Evolutionary conservation across 805 yeast genomes (phyloP).

Genomic region (Starmerella stigmatis): DNA sequence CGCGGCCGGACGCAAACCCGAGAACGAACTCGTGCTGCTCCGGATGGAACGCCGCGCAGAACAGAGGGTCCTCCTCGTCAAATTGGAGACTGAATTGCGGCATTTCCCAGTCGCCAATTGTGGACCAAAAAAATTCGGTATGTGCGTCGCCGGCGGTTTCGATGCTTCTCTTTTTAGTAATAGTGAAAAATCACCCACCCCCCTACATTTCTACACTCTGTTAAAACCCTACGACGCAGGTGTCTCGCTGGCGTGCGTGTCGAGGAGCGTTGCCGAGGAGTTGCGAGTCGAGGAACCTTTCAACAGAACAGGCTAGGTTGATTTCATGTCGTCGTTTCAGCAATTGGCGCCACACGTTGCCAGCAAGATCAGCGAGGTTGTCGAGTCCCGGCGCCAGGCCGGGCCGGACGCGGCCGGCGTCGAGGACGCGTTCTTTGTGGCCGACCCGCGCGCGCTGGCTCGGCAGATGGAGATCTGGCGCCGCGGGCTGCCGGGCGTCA

Average conservation of each 20-base stretch:
- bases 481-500: conserved; percentile 53
- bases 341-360: background rate
- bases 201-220: background rate
- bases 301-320: too few species aligned
- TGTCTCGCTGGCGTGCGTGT: background rate
- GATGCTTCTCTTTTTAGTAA: too few species aligned
- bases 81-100: conserved; percentile 26
- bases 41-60: conserved; percentile 72
- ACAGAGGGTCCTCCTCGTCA: conserved; percentile 37
- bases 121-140: too few species aligned
- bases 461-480: conserved; percentile 58
- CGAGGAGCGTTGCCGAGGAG: too few species aligned
- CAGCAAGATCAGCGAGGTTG: background rate
- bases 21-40: conserved; percentile 48
- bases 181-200: background rate
- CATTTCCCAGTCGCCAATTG: too few species aligned
- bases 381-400: conserved; percentile 2
- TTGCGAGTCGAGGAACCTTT: too few species aligned
- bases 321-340: background rate
- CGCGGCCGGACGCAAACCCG: conserved; percentile 77
- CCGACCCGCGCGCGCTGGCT: conserved; percentile 66
- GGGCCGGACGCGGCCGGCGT: conserved; percentile 5
- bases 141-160: too few species aligned
- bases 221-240: background rate
- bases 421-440: conserved; percentile 79